Conservation (phyloP, 495 filamentous ascomycete genomes). For the Podospora anserina region DNA sequence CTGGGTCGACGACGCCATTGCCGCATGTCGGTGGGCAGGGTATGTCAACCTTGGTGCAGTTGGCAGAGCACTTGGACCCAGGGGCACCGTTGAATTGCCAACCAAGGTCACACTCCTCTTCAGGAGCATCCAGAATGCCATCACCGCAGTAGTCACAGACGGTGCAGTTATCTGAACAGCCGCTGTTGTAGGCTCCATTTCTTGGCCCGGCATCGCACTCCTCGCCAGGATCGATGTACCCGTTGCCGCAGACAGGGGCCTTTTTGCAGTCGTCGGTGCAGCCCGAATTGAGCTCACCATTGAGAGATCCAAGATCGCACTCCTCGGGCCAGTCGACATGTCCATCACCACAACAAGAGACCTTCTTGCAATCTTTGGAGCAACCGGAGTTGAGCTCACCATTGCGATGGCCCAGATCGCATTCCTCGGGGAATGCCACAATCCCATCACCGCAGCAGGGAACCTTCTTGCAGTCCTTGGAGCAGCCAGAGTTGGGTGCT, state of each 20-base stretch:
- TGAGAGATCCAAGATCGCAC: conserved; percentile 18
- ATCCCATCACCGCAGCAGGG: conserved; percentile 8
- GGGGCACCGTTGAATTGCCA: conserved; percentile 24
- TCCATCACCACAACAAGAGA: conserved; percentile 21
- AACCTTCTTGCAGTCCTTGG: conserved; percentile 10
- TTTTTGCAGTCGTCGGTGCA: conserved; percentile 19
- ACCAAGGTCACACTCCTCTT: conserved; percentile 24
- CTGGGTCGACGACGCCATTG: conserved; percentile 21
- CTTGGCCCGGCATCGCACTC: conserved; percentile 22
- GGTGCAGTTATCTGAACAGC: conserved; percentile 20
- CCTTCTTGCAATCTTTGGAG: conserved; percentile 16
- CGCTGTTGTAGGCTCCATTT: conserved; percentile 23
- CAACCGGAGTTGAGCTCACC: conserved; percentile 17
- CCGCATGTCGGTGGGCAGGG: conserved; percentile 18
- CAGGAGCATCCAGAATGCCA: conserved; percentile 15
- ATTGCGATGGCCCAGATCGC: conserved; percentile 18
- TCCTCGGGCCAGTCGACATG: conserved; percentile 17
- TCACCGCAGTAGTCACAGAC: conserved; percentile 28
- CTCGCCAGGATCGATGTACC: conserved; percentile 18
- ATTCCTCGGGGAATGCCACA: conserved; percentile 4
- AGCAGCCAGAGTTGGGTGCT: conserved; percentile 8
- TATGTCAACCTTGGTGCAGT: conserved; percentile 16
- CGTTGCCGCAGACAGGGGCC: conserved; percentile 21
- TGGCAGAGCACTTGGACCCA: conserved; percentile 14
- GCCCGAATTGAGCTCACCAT: conserved; percentile 14